Base-by-base conservation (phyloP, 2,329 filamentous ascomycete genomes). In the Blumeriella jaapii region DNA sequence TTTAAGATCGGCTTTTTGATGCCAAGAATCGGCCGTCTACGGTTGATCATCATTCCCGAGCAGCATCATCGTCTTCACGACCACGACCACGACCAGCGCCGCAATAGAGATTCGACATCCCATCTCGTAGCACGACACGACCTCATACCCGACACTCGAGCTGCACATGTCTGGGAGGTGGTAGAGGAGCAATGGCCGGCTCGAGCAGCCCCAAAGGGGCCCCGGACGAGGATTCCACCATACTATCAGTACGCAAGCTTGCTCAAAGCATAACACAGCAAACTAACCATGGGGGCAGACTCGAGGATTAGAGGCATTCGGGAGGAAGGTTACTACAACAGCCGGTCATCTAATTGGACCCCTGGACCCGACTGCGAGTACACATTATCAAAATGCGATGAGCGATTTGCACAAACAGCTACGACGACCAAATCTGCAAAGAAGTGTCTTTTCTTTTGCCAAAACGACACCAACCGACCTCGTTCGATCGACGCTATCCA, bases 381-480 rank as follows among this genome's bases (percentile, higher is more conserved):
- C 67, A 39, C 80, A 86, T 60, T 96, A 95, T 60, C 79, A 91
- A 55, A 76, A 69, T 61, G 89, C 91, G 45, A 80, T 98, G 69
- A 78, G 71, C 53, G 83, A 91, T 58, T 78, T 98, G 34, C 84
- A 93, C 54, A 84, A 84, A 54, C 85, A 95, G 59, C 71, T 96
- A 51, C 76, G 83, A 48, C 75, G 82, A 34, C 91, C 91, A 4
- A 71, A 70, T 38, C 70, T 94, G 27, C 91, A 96, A 62, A 78
- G 85, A 53, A 84, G 79, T 57, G 79, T 98, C 56, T 93, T 96
- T 59, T 82, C 85, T 42, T 81, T 96, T 61, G 79, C 89, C 34
- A 81, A 81, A 60, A 89, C 87, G 8, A 86, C 83, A 2, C 91
- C 91, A n/a, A 84, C 85, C 47, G 89, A 98, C 55, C 68, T 98